Percentiles rank a stretch among this genome's conserved stretches.
Conservation (phyloP, 495 filamentous ascomycete species). For the Pyrenopolyporus hunteri region DNA sequence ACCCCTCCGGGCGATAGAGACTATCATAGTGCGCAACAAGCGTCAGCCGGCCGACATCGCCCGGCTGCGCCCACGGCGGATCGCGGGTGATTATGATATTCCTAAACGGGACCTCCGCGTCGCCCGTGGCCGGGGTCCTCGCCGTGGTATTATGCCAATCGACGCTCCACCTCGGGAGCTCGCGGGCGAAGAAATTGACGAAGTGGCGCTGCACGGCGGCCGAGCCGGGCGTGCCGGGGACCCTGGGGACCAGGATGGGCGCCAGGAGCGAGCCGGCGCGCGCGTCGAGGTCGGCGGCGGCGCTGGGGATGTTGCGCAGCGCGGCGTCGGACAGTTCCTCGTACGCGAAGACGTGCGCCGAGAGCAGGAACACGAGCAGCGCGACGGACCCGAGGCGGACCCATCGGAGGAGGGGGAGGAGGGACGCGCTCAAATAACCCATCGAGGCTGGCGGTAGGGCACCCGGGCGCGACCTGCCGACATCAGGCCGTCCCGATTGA, state of each 20-base stretch:
- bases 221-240: constrained; percentile 79
- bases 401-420: constrained; percentile 17
- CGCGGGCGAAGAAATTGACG: constrained; percentile 69
- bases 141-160: constrained; percentile 83
- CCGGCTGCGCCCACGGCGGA: constrained; percentile 74
- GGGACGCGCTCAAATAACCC: constrained; percentile 19
- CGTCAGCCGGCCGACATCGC: constrained; percentile 73
- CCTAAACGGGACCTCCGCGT: constrained; percentile 72
- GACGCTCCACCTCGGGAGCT: constrained; percentile 77
- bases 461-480: constrained; percentile 2
- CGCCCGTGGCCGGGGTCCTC: constrained; percentile 70
- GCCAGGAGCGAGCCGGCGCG: constrained; percentile 68
- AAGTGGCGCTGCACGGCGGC: constrained; percentile 75
- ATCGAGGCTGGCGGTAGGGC: constrained; percentile 9
- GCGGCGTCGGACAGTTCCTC: constrained; percentile 73
- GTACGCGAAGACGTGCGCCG: constrained; percentile 59
- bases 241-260: constrained; percentile 81
- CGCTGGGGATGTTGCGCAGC: constrained; percentile 66
- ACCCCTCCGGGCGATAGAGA: constrained; percentile 74
- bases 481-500: constrained; percentile 13
- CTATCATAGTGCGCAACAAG: constrained; percentile 96
- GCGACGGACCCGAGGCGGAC: constrained; percentile 23
- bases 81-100: constrained; percentile 83
- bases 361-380: constrained; percentile 29
- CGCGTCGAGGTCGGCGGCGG: constrained; percentile 75